Conservation (phyloP, 1,139 yeast genomes). For the Pichia sp. region DNA sequence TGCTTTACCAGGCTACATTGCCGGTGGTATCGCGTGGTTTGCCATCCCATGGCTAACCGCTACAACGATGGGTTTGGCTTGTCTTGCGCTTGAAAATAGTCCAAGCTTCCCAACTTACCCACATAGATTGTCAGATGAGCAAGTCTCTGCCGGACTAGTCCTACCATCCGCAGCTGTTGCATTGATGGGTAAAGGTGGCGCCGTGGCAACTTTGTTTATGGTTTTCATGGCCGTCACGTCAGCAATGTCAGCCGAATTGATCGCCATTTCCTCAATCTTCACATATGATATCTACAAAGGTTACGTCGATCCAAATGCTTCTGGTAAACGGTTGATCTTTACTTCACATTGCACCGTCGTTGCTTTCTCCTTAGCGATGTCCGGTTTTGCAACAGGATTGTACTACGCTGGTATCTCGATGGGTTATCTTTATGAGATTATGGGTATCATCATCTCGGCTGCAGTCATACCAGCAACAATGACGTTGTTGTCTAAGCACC, state of each 20-base stretch:
- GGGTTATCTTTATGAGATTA: constrained; percentile 42
- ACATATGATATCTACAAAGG: constrained; percentile 47
- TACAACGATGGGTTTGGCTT: constrained; percentile 39
- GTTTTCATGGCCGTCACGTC: constrained; percentile 49
- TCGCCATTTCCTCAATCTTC: constrained; percentile 44
- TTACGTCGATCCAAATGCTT: constrained; percentile 42
- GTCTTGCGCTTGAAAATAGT: constrained; percentile 33
- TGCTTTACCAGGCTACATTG: constrained; percentile 38
- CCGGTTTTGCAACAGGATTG: constrained; percentile 41
- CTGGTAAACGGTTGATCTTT: constrained; percentile 38
- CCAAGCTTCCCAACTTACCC: constrained; percentile 33
- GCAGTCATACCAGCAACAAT: constrained; percentile 37
- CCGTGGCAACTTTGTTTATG: constrained; percentile 41
- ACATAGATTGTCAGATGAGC: constrained; percentile 29
- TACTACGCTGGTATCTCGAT: constrained; percentile 39
- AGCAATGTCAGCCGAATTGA: constrained; percentile 45
- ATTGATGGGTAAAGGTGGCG: constrained; percentile 43
- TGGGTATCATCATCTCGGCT: constrained; percentile 35
- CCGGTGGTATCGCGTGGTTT: constrained; percentile 45
- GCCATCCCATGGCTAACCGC: constrained; percentile 43
- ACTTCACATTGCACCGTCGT: constrained; percentile 40
- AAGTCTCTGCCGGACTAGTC: constrained; percentile 38
- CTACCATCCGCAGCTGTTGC: constrained; percentile 42
- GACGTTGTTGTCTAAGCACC: constrained; percentile 46
- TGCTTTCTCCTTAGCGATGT: constrained; percentile 36